A percentile compares a stretch with the other conserved stretches of the same genome.
These are phyloP conservation scores for Ogataea minuta DNA, from an alignment of 805 yeast genomes.

Conservation along the genomic window DNA sequence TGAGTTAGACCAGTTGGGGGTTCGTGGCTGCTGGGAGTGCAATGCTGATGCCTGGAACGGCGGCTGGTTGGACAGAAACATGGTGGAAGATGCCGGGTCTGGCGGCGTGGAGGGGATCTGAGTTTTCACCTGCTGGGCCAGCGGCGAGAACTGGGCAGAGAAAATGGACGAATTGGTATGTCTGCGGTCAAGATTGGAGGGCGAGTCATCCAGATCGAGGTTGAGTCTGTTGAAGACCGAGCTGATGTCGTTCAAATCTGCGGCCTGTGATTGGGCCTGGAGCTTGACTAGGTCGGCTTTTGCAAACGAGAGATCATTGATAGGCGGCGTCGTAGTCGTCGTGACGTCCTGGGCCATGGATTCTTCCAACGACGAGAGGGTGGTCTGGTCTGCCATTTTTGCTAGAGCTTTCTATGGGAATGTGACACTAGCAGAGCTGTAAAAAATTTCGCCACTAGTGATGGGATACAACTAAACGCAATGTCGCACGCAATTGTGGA, in stretches of 20 bases:
- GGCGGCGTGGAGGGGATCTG: constrained; percentile 30
- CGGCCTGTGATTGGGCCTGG: constrained; percentile 11
- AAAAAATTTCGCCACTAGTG: constrained; percentile 13
- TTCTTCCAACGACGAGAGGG: constrained; percentile 34
- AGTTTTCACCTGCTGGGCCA: constrained; percentile 18
- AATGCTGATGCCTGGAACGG: constrained; percentile 3
- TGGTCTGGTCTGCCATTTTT: constrained; percentile 36
- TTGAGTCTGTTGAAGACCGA: constrained; percentile 48
- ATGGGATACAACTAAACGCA: constrained; percentile 1
- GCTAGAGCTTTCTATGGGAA: background rate
- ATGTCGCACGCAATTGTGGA: constrained; percentile 7
- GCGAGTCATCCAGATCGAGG: constrained; percentile 34
- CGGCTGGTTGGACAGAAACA: constrained; percentile 6
- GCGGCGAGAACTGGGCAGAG: constrained; percentile 27
- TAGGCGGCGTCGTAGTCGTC: constrained; percentile 34
- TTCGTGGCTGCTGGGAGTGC: constrained; percentile 26
- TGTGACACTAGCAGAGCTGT: constrained; percentile 7
- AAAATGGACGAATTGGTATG: constrained; percentile 20
- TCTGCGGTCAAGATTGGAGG: constrained; percentile 8
- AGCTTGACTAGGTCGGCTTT: constrained; percentile 8
- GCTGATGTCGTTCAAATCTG: constrained; percentile 40
- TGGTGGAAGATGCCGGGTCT: constrained; percentile 18
- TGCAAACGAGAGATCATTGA: constrained; percentile 25
- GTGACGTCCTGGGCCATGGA: constrained; percentile 25
- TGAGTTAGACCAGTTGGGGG: constrained; percentile 37